A percentile compares a stretch with the other conserved stretches of the same genome.
phyloP scores from a whole-genome alignment of 768 basidiomycete genomes.

The Lentinula detonsa region DNA sequence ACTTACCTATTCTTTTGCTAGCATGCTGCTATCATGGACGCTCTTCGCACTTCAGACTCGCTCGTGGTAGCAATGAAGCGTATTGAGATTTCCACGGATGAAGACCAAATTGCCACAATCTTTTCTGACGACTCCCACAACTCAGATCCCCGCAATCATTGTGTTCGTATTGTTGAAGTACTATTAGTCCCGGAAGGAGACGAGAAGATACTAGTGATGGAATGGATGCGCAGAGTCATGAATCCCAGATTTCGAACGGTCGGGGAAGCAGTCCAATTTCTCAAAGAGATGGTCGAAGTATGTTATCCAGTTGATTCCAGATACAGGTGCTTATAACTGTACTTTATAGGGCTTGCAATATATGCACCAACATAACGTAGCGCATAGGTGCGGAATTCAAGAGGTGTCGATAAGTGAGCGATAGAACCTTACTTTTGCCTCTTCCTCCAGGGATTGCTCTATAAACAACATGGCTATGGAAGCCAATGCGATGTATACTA shows the following conservation, averaged over 20 bases:
- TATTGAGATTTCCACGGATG: constrained; percentile 7
- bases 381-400: constrained; percentile 12
- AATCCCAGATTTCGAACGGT: constrained; percentile 19
- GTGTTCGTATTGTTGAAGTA: constrained; percentile 19
- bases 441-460: not conserved
- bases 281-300: constrained; percentile 24
- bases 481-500: not conserved
- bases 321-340: not conserved
- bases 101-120: constrained; percentile 10
- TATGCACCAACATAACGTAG: constrained; percentile 23
- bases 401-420: not conserved
- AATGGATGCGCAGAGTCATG: constrained; percentile 10
- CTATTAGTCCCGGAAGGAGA: constrained; percentile 14
- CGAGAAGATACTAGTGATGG: constrained; percentile 20
- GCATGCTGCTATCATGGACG: constrained; percentile 9
- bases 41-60: constrained; percentile 16
- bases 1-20: not conserved
- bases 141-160: constrained; percentile 21
- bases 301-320: not conserved
- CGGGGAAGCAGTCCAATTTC: constrained; percentile 23
- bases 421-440: too few species aligned
- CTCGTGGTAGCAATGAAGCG: constrained; percentile 15
- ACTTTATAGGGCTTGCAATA: constrained; percentile 21
- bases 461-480: constrained; percentile 3
- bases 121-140: constrained; percentile 13